These are phyloP conservation scores for Nematocida sp. DNA, from an alignment of 371 early-diverging fungal species.

Conservation along the genomic window DNA sequence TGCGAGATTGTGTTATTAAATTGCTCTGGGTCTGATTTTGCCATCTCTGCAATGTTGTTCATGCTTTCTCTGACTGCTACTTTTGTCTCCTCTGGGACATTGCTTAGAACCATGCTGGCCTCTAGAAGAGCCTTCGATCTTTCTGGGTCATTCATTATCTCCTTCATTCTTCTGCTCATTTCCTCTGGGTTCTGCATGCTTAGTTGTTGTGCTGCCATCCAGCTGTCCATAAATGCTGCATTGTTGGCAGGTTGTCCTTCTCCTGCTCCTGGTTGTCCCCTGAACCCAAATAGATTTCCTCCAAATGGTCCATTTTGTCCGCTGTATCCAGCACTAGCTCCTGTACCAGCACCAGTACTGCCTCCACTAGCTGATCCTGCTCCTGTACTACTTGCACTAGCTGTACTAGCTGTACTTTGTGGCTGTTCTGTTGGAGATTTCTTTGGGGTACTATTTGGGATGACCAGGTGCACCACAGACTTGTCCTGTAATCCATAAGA, in stretches of 20 bases:
- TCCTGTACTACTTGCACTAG: neutral
- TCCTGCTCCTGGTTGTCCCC: neutral
- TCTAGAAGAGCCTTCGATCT: conserved; percentile 37
- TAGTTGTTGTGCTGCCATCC: neutral
- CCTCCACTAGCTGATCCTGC: neutral
- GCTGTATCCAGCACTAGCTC: neutral
- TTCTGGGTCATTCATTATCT: conserved; percentile 48
- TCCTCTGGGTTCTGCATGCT: neutral
- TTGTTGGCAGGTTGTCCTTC: neutral
- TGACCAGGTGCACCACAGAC: conserved; percentile 14
- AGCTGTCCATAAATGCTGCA: neutral
- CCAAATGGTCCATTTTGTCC: neutral
- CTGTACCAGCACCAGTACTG: neutral
- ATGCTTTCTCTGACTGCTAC: conserved; percentile 1
- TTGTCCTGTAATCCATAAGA: conserved; percentile 19
- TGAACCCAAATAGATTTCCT: too few species aligned
- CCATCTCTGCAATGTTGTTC: conserved; percentile 14
- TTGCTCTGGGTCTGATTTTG: conserved; percentile 43
- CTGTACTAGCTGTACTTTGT: neutral
- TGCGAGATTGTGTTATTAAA: conserved; percentile 17
- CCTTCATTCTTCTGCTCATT: conserved; percentile 5
- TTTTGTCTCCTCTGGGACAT: conserved; percentile 38
- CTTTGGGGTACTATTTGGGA: conserved; percentile 14
- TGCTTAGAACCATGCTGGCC: conserved; percentile 17
- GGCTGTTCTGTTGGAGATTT: neutral